phyloP scores from a whole-genome alignment of 176 grass and related monocot genomes.

The Aechmea fasciata region DNA sequence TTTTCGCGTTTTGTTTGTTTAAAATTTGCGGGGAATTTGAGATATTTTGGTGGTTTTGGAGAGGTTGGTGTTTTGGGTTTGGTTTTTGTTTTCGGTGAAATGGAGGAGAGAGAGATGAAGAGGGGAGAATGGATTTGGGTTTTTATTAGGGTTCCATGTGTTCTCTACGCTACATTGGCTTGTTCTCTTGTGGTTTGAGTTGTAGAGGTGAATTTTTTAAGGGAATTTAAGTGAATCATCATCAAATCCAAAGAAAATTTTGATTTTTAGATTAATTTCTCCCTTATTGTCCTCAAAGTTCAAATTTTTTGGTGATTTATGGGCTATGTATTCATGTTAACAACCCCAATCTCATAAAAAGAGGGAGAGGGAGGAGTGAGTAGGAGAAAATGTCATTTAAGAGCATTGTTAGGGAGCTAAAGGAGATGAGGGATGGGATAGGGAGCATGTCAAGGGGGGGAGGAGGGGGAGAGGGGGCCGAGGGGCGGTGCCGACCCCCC shows the following conservation, averaged over 20 bases:
- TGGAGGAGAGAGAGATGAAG: neutral
- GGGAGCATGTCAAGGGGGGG: constrained; percentile 66
- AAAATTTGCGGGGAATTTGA: neutral
- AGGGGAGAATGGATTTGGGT: too few relatives aligned
- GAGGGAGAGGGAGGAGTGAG: constrained; percentile 11
- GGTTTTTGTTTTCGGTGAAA: neutral
- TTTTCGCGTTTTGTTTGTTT: neutral
- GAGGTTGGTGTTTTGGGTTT: neutral
- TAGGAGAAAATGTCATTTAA: constrained; percentile 66
- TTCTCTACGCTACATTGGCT: too few relatives aligned
- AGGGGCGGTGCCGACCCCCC: constrained; percentile 34
- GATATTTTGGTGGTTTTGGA: neutral
- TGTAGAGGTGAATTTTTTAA: too few relatives aligned
- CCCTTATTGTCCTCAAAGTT: neutral
- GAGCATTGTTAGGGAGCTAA: constrained; percentile 75
- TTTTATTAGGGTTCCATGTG: too few relatives aligned
- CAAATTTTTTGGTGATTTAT: neutral
- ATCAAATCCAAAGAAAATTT: neutral
- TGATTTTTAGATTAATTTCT: neutral
- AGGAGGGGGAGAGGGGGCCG: constrained; percentile 26
- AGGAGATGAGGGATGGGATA: constrained; percentile 83
- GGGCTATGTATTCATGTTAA: constrained; percentile 14
- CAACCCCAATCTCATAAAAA: constrained; percentile 35
- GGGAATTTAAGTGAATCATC: too few relatives aligned
- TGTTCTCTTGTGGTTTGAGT: too few relatives aligned